Evolutionary conservation across 2,329 filamentous ascomycete species (phyloP).

Genomic region (Colletotrichum cereale): DNA sequence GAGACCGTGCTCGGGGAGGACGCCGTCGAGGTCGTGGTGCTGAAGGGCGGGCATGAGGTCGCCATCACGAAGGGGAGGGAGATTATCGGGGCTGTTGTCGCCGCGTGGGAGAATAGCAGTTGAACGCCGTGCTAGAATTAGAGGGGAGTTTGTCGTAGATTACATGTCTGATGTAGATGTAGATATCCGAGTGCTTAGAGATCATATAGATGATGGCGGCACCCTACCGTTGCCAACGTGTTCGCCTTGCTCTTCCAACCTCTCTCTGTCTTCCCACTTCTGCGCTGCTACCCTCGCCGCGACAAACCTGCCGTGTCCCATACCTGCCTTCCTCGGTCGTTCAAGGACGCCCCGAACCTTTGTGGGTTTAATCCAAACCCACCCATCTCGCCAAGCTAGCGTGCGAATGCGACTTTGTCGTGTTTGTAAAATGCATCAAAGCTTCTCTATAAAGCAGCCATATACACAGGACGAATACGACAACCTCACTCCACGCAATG

Average conservation of each 20-base stretch:
- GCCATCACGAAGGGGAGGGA: constrained; percentile 71
- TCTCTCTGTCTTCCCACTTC: neutral
- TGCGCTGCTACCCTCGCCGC: too few species aligned
- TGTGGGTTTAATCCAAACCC: too few species aligned
- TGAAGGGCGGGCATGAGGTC: constrained; percentile 78
- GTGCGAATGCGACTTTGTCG: too few species aligned
- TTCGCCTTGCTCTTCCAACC: neutral
- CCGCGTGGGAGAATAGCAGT: constrained; percentile 47
- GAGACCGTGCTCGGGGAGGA: constrained; percentile 68
- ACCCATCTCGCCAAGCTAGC: too few species aligned
- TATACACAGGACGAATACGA: too few species aligned
- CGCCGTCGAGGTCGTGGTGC: constrained; percentile 64
- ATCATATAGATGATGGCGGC: neutral
- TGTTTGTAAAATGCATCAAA: too few species aligned
- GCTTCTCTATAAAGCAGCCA: too few species aligned
- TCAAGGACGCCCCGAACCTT: too few species aligned
- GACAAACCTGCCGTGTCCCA: too few species aligned
- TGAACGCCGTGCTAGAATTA: neutral
- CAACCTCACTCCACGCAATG: too few species aligned
- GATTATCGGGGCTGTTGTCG: constrained; percentile 60
- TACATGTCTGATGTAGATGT: neutral
- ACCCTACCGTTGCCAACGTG: neutral
- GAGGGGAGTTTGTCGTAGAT: neutral
- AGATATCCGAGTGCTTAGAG: neutral
- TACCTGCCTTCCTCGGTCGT: too few species aligned